These are phyloP conservation scores for Bolboschoenus planiculmis DNA, from an alignment of 176 grass and related monocot genomes.

Conservation along the genomic window DNA sequence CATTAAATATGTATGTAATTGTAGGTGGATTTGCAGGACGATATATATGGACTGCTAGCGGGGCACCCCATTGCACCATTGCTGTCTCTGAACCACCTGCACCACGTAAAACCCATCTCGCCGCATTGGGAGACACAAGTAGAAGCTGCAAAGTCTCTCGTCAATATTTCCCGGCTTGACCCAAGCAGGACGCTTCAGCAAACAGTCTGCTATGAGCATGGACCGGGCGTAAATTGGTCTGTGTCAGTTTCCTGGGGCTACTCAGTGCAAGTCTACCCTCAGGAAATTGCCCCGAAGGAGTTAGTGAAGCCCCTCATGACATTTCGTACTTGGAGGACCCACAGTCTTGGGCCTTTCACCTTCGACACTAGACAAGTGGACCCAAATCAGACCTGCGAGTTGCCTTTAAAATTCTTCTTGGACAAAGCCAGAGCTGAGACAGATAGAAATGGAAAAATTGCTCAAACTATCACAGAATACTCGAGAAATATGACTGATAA, in stretches of 20 bases:
- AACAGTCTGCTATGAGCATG: conserved; percentile 65
- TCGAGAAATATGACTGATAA: neutral
- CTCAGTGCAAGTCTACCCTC: conserved; percentile 66
- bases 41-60: conserved; percentile 80
- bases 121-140: conserved; percentile 27
- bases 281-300: conserved; percentile 34
- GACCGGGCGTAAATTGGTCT: conserved; percentile 46
- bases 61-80: conserved; percentile 78
- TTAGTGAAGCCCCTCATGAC: conserved; percentile 58
- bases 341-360: conserved; percentile 49
- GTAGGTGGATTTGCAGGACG: conserved; percentile 66
- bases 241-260: conserved; percentile 75
- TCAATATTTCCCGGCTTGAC: conserved; percentile 42
- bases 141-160: conserved; percentile 31
- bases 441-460: neutral
- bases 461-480: conserved; percentile 57
- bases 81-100: conserved; percentile 84
- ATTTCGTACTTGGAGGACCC: conserved; percentile 77
- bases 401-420: conserved; percentile 54
- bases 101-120: conserved; percentile 51
- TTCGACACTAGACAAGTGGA: conserved; percentile 49
- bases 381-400: conserved; percentile 29
- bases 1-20: neutral
- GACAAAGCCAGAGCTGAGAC: conserved; percentile 16
- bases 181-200: conserved; percentile 56